Evolutionary conservation across 1,284 basidiomycete species (phyloP).

Genomic region (Moniliella sp.): DNA sequence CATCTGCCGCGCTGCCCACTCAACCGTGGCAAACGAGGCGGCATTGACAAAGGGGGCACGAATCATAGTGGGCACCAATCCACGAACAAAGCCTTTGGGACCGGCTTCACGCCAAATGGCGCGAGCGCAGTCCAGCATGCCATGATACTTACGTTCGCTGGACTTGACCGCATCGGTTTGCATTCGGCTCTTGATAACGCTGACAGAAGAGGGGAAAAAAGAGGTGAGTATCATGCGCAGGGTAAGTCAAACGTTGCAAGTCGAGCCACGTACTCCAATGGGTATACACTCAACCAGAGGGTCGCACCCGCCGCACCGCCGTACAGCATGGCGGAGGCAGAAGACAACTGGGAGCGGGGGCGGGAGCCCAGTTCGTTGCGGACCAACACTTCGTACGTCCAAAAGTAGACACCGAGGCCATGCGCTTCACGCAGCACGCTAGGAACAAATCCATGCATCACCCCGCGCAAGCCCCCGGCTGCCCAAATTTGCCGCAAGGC

Average conservation of each 20-base stretch:
- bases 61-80: conserved; percentile 70
- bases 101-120: conserved; percentile 65
- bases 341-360: conserved; percentile 12
- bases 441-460: conserved; percentile 78
- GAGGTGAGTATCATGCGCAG: conserved; percentile 1
- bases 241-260: conserved; percentile 2
- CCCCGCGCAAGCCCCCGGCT: conserved; percentile 45
- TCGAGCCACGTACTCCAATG: conserved; percentile 3
- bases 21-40: conserved; percentile 28
- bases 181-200: conserved; percentile 82
- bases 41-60: conserved; percentile 39
- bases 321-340: conserved; percentile 17
- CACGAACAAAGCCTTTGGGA: conserved; percentile 62
- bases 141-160: conserved; percentile 47
- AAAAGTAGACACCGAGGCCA: conserved; percentile 41
- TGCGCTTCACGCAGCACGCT: conserved; percentile 63
- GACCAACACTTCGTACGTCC: conserved; percentile 75
- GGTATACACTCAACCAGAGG: conserved; percentile 30
- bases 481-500: conserved; percentile 6
- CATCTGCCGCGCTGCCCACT: conserved; percentile 6
- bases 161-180: conserved; percentile 55
- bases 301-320: conserved; percentile 17
- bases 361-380: conserved; percentile 45
- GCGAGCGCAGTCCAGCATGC: conserved; percentile 57
- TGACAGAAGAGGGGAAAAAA: conserved; percentile 63